A percentile compares a stretch with the other conserved stretches of the same genome.
Evolutionary conservation across 2,329 filamentous ascomycete genomes (phyloP).

Genomic region (Knoxdaviesia capensis): DNA sequence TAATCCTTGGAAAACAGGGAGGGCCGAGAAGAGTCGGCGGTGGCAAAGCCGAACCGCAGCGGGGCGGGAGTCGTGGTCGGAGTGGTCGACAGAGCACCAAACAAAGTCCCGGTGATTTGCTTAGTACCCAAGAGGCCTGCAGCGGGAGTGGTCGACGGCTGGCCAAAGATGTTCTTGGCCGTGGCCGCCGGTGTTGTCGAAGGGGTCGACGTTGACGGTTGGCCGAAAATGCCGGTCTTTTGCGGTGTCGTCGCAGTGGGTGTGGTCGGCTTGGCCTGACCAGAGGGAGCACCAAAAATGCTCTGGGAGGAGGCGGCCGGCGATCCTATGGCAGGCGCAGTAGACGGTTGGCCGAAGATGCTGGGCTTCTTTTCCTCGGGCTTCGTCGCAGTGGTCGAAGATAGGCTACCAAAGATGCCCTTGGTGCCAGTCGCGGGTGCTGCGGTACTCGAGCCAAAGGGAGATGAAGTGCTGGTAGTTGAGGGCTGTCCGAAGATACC

Average conservation of each 20-base stretch:
- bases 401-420: neutral
- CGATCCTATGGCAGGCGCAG: too few relatives aligned
- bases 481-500: neutral
- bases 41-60: conserved; percentile 21
- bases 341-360: neutral
- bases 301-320: conserved; percentile 1
- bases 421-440: neutral
- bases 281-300: conserved; percentile 1
- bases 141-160: too few relatives aligned
- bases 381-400: neutral
- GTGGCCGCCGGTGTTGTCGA: neutral
- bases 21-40: conserved; percentile 7
- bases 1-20: too few relatives aligned
- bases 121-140: neutral
- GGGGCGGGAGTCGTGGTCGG: conserved; percentile 31
- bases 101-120: neutral
- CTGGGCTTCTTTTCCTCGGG: neutral
- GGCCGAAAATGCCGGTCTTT: conserved; percentile 1
- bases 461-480: neutral
- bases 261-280: conserved; percentile 1
- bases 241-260: neutral
- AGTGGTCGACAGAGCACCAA: conserved; percentile 18
- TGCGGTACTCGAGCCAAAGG: neutral
- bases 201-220: neutral
- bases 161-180: conserved; percentile 1